phyloP scores from a whole-genome alignment of 2,329 filamentous ascomycete genomes.

The Aureobasidium sp. region DNA sequence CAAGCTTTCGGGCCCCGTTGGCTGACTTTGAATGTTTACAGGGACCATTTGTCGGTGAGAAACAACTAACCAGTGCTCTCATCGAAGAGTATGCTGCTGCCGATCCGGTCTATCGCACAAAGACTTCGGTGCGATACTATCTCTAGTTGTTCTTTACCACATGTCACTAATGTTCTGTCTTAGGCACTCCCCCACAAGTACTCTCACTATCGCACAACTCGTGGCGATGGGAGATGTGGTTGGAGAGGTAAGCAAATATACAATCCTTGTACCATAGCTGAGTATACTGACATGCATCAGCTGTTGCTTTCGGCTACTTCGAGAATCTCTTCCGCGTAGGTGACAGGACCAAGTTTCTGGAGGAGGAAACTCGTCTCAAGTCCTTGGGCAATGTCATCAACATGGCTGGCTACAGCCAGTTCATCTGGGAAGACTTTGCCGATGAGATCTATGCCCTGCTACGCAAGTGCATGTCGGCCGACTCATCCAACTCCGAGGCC shows the following conservation, averaged over 20 bases:
- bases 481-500: conserved; percentile 40
- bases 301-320: conserved; percentile 88
- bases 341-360: conserved; percentile 57
- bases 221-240: conserved; percentile 92
- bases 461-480: conserved; percentile 45
- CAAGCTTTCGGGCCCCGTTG: conserved; percentile 8
- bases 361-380: conserved; percentile 65
- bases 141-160: background rate
- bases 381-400: conserved; percentile 65
- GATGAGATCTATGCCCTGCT: conserved; percentile 67
- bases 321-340: conserved; percentile 69
- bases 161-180: conserved; percentile 1
- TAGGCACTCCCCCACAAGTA: conserved; percentile 77
- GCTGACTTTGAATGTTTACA: conserved; percentile 32
- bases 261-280: conserved; percentile 5
- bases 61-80: conserved; percentile 69
- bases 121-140: conserved; percentile 66
- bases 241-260: conserved; percentile 77
- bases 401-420: conserved; percentile 59
- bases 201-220: conserved; percentile 45
- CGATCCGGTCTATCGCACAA: conserved; percentile 75
- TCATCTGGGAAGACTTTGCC: conserved; percentile 75
- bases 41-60: conserved; percentile 77
- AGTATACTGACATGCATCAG: conserved; percentile 44
- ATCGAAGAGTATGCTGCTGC: conserved; percentile 82